Base-by-base conservation (phyloP, 2,329 filamentous ascomycete species). In the Rugonectria rugulosa region DNA sequence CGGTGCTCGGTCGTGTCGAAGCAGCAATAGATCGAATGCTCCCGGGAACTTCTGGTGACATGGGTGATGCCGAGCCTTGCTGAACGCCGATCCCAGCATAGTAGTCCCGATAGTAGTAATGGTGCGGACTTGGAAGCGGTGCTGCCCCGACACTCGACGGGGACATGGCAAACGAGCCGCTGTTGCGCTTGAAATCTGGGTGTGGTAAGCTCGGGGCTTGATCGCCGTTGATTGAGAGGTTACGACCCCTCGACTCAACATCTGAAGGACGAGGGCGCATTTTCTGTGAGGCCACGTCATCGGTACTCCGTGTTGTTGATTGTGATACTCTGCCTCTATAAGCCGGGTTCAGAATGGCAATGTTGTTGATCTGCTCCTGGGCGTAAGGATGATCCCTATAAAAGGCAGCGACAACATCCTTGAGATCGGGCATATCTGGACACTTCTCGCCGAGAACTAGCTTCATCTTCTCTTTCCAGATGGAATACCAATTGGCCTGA, bases 381-480 rank as follows among this genome's bases (percentile, higher is more conserved):
- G 90, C 85, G 65, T 89, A 88, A 20, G 84, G 86, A 71, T 90
- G 95, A 67, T 97, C 93, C 14, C 85, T 84, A 46, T 87, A 83
- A 80, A 96, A 98, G 10, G 88, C 85, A 32, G 85, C 83, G 56
- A 93, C 80, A 49, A 98, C 90, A 40, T 94, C 88, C 36, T 85
- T 76, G 15, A 92, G 72, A 46, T 91, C 88, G 12, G 88, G 85
- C 7, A 87, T 83, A 44, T 88, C 79, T 17, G 68, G 63, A 42
- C 80, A 79, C 48, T 89, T 85, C 48, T 89, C 85, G 27, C 88
- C 86, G 5, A 97, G 80, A 2, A 95, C 85, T 8, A 84, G 82
- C 62, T 85, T 87, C 59, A 97, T 84, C 77, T 96, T 97, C 64
- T 90, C 88, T 66, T 90, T 88, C 86, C 92, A 93, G 32, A 91